These are phyloP conservation scores for Knufia petricola DNA, from an alignment of 2,329 filamentous ascomycete genomes.

Conservation along the genomic window DNA sequence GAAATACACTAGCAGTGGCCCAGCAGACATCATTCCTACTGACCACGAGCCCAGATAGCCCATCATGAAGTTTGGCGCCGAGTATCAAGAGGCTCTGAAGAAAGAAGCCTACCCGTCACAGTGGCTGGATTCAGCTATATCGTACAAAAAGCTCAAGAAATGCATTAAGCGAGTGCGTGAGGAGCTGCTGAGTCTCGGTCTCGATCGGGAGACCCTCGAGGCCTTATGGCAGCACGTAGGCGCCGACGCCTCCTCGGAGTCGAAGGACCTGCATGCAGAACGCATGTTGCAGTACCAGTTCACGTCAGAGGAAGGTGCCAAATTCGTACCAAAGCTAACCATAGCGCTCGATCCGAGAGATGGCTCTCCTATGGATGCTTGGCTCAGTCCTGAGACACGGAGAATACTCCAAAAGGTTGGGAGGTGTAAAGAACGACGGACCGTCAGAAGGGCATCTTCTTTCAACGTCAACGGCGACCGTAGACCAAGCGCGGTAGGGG, in stretches of 20 bases:
- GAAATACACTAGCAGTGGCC: not conserved
- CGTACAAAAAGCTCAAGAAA: constrained; percentile 79
- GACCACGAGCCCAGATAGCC: constrained; percentile 1
- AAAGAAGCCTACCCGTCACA: constrained; percentile 65
- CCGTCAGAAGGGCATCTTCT: not conserved
- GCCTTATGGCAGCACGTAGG: constrained; percentile 49
- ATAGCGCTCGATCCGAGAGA: constrained; percentile 59
- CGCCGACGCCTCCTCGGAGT: constrained; percentile 25
- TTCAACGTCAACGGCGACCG: not conserved
- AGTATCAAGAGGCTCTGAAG: constrained; percentile 61
- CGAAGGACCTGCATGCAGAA: constrained; percentile 2
- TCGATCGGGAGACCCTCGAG: constrained; percentile 61
- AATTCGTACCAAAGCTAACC: constrained; percentile 58
- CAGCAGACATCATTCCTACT: not conserved
- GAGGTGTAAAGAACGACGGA: not conserved
- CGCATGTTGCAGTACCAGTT: constrained; percentile 47
- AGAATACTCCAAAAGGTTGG: constrained; percentile 51
- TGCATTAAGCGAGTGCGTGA: constrained; percentile 69
- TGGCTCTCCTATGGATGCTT: constrained; percentile 59
- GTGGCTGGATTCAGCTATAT: constrained; percentile 65
- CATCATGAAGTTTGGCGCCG: constrained; percentile 76
- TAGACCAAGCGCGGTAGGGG: not conserved
- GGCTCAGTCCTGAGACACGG: constrained; percentile 55
- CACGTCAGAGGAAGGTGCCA: constrained; percentile 33
- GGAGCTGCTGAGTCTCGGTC: constrained; percentile 61